Evolutionary conservation across 495 filamentous ascomycete species (phyloP), one percentile per base, ranked within the genome.

Genomic region (Acidiella bohemica): DNA sequence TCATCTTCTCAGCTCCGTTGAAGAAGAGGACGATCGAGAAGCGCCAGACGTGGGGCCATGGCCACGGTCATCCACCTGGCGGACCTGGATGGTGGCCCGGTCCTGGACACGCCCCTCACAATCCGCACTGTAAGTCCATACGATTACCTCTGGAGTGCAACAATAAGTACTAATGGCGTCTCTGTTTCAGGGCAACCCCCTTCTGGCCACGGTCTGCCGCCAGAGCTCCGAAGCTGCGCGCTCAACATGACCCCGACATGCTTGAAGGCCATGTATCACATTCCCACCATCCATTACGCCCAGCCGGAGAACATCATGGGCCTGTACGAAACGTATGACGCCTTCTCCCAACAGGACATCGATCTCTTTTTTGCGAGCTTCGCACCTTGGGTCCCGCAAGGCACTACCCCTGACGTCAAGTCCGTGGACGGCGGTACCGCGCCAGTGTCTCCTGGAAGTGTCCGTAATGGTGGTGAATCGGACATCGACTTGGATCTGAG

Each of bases 221-320:
- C 17, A 16, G 40, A 48, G 17, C 28, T 48, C 8, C 45, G 39
- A 23, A 23, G 16, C 17, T 48, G 45, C 32, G 21, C n/a, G 7
- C 13, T 31, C 18, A 39, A 45, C 32, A 41, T 51, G 11, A 51
- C 43, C 10, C 42, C 47, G 13, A n/a, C 43, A 8, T 47, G 47
- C 28, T 23, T 50, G 14, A 41, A 24, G 32, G 36, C 36, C 17
- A 13, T 46, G 12, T 51, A 51, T 28, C 6, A 32, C 11, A 51
- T 51, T 28, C 47, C 47, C 1, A 28, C 6, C 12, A 29, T 17
- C 8, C 14, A 36, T 5, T n/a, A 13, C 36, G 26, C 29, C 24
- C 5, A 22, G 2, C 22, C 43, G 4, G 36, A n/a, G 7, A 42
- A 47, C 32, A 22, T 18, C 3, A 13, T 47, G 19, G 31, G 31